Evolutionary conservation across 768 basidiomycete species (phyloP), one percentile per base, ranked within the genome.

Genomic region (Leccinum aurantiacum): DNA sequence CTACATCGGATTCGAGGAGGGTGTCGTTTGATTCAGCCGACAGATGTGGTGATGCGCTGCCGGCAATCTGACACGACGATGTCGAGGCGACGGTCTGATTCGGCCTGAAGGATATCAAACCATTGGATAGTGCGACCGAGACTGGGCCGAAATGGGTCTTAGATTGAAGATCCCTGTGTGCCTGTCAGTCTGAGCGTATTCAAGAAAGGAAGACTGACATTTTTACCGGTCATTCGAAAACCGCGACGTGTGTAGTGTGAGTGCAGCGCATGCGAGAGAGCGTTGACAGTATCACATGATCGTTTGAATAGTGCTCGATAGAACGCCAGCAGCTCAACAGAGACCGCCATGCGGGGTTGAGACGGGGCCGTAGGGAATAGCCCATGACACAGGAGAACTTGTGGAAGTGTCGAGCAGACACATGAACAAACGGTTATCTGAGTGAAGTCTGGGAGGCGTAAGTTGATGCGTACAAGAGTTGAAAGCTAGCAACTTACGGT

Each of bases 251-350:
- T 27, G 37, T 63, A 59, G 41, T 63, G 47, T 53, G 44, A 22
- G 11, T 41, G n/a, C 38, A 54, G 22, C 3, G 14, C 46, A 31
- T 24, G 27, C 2, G 59, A 53, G 10, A 53, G 19, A 5, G 19
- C 19, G 55, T 74, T 50, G 58, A 65, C 61, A 53, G 55, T 22
- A 56, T 79, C 70, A 19, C 76, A 78, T 0, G 77, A 76, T 0
- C 67, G 61, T 56, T 78, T 71, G 46, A 79, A 79, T 1, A 78
- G 59, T 2, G 71, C 66, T 1, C 48, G 57, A 56, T 76, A 77
- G 54, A 78, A 76, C 1, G 72, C 60, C 0, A 78, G 58, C 1
- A 78, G 61, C 6, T 75, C 67, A 3, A 77, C 61, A 0, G 69
- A 71, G 13, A 71, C 58, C 0, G 61, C 63, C 48, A 67, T 60